Conservation (phyloP, 306 rosid genomes). For the Prunus dulcis region DNA sequence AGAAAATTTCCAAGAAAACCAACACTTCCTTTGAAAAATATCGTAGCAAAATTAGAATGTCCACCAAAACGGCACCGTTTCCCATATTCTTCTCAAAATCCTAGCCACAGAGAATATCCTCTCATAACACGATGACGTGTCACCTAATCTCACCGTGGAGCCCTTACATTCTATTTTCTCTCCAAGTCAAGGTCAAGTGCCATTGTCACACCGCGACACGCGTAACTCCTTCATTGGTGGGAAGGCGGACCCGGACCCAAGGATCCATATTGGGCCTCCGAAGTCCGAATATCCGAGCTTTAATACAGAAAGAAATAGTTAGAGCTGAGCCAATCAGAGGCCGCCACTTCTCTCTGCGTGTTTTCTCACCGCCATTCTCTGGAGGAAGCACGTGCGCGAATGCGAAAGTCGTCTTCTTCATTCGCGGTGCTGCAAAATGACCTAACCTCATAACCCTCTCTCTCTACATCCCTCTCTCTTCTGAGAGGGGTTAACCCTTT, state of each 20-base stretch:
- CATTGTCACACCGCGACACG: background rate
- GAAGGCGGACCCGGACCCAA: background rate
- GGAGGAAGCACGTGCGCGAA: conserved; percentile 6
- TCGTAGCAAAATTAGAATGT: background rate
- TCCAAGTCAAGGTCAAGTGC: background rate
- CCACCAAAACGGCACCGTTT: background rate
- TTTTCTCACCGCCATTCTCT: background rate
- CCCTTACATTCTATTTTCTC: background rate
- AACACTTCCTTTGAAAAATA: background rate
- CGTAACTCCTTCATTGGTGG: background rate
- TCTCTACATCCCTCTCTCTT: conserved; percentile 4
- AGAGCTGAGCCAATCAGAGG: background rate
- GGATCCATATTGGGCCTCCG: background rate
- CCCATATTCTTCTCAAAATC: background rate
- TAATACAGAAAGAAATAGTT: background rate
- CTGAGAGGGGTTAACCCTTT: background rate
- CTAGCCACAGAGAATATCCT: background rate
- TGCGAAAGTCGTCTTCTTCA: conserved; percentile 4
- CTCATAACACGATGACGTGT: background rate
- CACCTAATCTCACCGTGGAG: background rate
- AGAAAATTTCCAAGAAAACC: background rate
- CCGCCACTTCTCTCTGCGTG: background rate
- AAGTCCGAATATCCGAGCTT: conserved; percentile 2
- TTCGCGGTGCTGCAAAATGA: conserved; percentile 1
- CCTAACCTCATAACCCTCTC: conserved; percentile 1